Evolutionary conservation across 164 flowering plant genomes (phyloP).

Genomic region (Piper betle): DNA sequence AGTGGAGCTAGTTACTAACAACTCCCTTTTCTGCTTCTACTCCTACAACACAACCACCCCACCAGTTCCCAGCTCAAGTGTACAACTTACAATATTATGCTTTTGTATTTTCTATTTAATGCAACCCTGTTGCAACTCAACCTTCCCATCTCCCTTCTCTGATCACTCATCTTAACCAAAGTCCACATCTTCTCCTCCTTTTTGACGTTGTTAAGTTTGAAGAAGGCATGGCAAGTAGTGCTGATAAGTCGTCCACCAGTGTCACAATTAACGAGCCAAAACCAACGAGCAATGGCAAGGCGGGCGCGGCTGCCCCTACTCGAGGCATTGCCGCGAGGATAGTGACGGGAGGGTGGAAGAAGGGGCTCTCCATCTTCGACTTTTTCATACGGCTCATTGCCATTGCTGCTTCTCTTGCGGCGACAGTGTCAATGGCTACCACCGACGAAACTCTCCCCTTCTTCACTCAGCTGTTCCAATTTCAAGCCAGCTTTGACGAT

Average conservation of each 20-base stretch:
- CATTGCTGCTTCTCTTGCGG: slow-evolving; percentile 36
- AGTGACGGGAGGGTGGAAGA: slow-evolving; percentile 25
- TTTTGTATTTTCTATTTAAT: slow-evolving; percentile 2
- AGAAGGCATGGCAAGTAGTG: background rate
- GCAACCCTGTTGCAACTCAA: background rate
- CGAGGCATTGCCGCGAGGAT: background rate
- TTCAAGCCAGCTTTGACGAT: slow-evolving; percentile 61
- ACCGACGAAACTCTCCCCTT: slow-evolving; percentile 75
- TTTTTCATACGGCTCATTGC: slow-evolving; percentile 50
- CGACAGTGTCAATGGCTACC: slow-evolving; percentile 61
- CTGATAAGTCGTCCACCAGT: background rate
- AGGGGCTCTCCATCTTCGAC: slow-evolving; percentile 52
- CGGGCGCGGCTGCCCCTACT: slow-evolving; percentile 3
- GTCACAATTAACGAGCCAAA: background rate
- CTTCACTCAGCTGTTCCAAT: slow-evolving; percentile 81
- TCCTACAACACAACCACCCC: slow-evolving; percentile 7
- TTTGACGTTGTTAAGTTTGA: background rate
- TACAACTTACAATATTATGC: background rate
- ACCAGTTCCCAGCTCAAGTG: background rate
- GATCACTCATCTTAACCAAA: background rate
- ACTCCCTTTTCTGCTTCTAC: slow-evolving; percentile 6
- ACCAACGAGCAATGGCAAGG: slow-evolving; percentile 15
- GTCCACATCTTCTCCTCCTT: too few relatives aligned
- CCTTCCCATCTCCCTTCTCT: background rate
- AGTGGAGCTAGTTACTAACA: slow-evolving; percentile 20